phyloP scores from a whole-genome alignment of 148 eudicot species.

The Diospyros kaki region DNA sequence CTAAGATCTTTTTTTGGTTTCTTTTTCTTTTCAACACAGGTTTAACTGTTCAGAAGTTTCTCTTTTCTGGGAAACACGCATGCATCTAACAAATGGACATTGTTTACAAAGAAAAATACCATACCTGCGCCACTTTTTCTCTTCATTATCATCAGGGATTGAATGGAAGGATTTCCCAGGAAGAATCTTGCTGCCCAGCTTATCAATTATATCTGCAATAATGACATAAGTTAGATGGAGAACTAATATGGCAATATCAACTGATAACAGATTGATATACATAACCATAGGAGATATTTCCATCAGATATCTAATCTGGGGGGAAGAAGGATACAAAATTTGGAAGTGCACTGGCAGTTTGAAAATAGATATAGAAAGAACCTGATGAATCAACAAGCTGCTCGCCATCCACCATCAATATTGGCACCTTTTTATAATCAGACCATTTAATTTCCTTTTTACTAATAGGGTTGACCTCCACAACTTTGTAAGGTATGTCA shows the following conservation, averaged over 20 bases:
- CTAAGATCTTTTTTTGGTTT: neutral
- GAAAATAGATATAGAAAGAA: slow-evolving; percentile 9
- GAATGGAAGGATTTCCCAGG: slow-evolving; percentile 31
- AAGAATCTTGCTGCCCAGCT: slow-evolving; percentile 38
- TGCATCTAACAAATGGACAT: neutral
- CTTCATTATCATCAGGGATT: slow-evolving; percentile 41
- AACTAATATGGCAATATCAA: neutral
- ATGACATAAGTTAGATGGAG: neutral
- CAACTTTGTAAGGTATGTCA: slow-evolving; percentile 70
- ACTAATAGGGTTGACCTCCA: slow-evolving; percentile 73
- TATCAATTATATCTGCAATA: slow-evolving; percentile 54
- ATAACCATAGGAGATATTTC: neutral
- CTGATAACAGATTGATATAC: neutral
- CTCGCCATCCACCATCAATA: slow-evolving; percentile 67
- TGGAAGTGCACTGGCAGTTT: neutral
- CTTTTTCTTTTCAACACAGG: neutral
- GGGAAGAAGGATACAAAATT: too few relatives aligned
- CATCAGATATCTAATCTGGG: neutral
- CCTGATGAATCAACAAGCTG: slow-evolving; percentile 74
- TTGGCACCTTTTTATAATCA: slow-evolving; percentile 73
- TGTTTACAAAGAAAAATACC: neutral
- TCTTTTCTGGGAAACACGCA: slow-evolving; percentile 1
- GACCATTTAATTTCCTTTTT: slow-evolving; percentile 88
- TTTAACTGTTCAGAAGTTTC: neutral
- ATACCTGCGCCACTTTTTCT: slow-evolving; percentile 70